Conservation (phyloP, 2,329 filamentous ascomycete species). For the Colletotrichum aenigma region DNA sequence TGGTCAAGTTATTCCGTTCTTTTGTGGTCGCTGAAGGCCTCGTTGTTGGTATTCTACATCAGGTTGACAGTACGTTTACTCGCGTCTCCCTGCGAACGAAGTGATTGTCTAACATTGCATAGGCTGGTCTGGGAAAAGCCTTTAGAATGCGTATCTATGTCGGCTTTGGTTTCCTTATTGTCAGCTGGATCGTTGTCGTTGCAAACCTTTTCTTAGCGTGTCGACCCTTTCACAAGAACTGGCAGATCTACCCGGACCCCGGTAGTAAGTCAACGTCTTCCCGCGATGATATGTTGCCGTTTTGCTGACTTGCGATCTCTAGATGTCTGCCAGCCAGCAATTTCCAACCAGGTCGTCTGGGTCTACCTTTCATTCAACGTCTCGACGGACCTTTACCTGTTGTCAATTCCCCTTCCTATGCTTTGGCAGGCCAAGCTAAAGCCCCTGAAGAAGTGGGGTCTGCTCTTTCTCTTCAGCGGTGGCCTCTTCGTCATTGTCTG, state of each 20-base stretch:
- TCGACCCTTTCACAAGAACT: constrained; percentile 55
- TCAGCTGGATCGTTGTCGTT: constrained; percentile 53
- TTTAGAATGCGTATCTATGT: constrained; percentile 50
- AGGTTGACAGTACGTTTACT: constrained; percentile 13
- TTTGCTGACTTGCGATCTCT: neutral
- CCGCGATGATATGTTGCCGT: neutral
- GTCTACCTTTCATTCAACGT: constrained; percentile 19
- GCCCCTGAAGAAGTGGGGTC: constrained; percentile 35
- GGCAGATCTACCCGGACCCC: constrained; percentile 64
- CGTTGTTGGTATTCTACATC: constrained; percentile 57
- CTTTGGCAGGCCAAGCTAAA: constrained; percentile 28
- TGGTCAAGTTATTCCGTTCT: constrained; percentile 59
- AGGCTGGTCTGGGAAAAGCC: constrained; percentile 38
- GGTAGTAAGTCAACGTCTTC: constrained; percentile 44
- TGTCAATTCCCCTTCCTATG: constrained; percentile 19
- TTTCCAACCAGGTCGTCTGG: constrained; percentile 17
- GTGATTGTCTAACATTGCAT: neutral
- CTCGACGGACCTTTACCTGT: constrained; percentile 20
- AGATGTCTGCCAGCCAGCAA: constrained; percentile 19
- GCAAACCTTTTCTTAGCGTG: constrained; percentile 58
- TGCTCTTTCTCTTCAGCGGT: constrained; percentile 35
- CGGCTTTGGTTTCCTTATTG: constrained; percentile 52
- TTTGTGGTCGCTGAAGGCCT: constrained; percentile 57
- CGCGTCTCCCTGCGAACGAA: fast-evolving
- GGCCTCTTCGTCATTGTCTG: constrained; percentile 39